Evolutionary conservation across 495 filamentous ascomycete genomes (phyloP), one percentile per base, ranked within the genome.

Genomic region (Podospora anserina): DNA sequence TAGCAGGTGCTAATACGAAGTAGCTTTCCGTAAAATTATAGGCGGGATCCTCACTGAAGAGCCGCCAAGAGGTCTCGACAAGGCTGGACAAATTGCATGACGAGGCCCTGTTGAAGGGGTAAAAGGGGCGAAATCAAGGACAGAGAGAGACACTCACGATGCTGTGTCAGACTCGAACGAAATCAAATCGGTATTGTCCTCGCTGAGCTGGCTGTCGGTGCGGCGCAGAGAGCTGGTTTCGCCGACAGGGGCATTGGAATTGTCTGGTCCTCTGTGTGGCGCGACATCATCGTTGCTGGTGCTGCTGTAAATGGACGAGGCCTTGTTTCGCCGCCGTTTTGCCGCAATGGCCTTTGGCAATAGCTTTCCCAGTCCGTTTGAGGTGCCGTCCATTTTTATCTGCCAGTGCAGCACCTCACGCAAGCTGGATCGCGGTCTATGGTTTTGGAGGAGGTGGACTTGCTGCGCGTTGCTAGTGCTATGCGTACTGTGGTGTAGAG

Each of bases 351-450:
- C 74, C 71, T 81, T 83, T 32, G 81, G 79, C 49, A 86, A 68
- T 32, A 85, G 79, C 76, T 86, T 86, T 44, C 74, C 80, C 57
- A 85, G 76, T 6, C 79, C 76, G 71, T 75, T 79, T 57, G 78
- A 72, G 32, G 69, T 67, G 63, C 66, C 67, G 56, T 81, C 73
- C 79, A 78, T 79, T 34, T 53, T 60, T 34, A 27, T 55, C 27
- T 20, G 44, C 32, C 32, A 27, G 39, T 49, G 39, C 39, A 49
- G 39, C 39, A 49, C 39, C 39, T 23, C 23, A 23, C 23, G 23
- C 39, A 16, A 11, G 39, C 39, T 49, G 39, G 39, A 49, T 49
- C 9, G 39, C 7, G 39, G 39, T 49, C 39, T 49, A 2, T 30
- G 15, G 30, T 15, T 4, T 62, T 16, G 34, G 19, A 28, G 9